Evolutionary conservation across 495 filamentous ascomycete species (phyloP), one percentile per base, ranked within the genome.

Genomic region (Penicillium bialowiezense): DNA sequence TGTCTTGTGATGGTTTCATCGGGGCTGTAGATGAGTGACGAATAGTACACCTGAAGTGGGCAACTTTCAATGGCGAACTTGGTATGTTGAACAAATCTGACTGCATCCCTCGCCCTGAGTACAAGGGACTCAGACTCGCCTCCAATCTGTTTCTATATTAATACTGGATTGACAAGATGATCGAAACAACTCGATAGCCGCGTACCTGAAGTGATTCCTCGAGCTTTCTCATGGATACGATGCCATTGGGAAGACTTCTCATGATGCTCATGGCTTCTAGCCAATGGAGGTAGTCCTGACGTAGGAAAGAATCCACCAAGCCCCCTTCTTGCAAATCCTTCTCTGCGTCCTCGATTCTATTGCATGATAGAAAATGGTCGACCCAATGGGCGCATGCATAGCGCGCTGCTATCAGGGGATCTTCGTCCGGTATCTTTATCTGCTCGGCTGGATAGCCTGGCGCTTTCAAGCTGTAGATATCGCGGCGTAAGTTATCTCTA

Each of bases 341-440:
- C 12, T 20, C 45, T 26, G 18, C 4, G 23, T 8, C 23, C 8
- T 26, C 34, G 9, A n/a, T n/a, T n/a, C 31, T 32, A 33, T 48
- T 36, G 35, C 32, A 37, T 26, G 20, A 41, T 14, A 36, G 1
- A 40, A 73, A 47, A 41, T 75, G 68, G 48, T 67, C 48, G 10
- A 71, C 55, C 72, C 70, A 77, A 51, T 67, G 60, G 8, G 41
- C 52, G 56, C 66, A 72, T 38, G 57, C 44, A 45, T 75, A 68
- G 34, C 52, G 44, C 14, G 61, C 32, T 34, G 49, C 40, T 19
- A 44, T 29, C 41, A 61, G 50, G 41, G 71, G 50, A 17, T 58
- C 38, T 31, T 44, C 21, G 17, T 51, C 23, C 20, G 41, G 40
- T 24, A 14, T 15, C 6, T 33, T 5, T 9, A 60, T 41, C 12